phyloP scores from a whole-genome alignment of 2,329 filamentous ascomycete species.

The Paracoccidioides brasiliensis region DNA sequence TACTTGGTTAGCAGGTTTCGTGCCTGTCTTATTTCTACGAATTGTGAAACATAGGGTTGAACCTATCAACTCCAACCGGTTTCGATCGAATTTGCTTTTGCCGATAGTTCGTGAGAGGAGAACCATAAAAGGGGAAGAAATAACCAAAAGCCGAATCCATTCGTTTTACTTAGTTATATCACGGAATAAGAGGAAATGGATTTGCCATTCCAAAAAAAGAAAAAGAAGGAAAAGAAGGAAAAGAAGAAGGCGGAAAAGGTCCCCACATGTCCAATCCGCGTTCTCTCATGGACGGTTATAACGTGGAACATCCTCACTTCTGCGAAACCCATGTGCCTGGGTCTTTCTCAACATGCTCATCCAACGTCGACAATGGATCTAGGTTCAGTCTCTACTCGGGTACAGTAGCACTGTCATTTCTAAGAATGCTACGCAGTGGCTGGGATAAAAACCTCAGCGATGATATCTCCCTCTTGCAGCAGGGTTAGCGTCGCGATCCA shows the following conservation, averaged over 20 bases:
- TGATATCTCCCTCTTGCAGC: not conserved
- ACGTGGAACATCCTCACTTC: not conserved
- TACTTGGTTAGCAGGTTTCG: too few relatives aligned
- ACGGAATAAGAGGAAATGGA: too few relatives aligned
- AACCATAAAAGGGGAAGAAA: too few relatives aligned
- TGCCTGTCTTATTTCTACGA: too few relatives aligned
- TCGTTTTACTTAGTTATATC: too few relatives aligned
- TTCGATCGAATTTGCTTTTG: not conserved
- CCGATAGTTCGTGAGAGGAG: not conserved
- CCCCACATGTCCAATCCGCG: not conserved
- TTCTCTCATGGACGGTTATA: not conserved
- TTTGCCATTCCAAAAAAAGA: not conserved
- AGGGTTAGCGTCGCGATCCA: not conserved
- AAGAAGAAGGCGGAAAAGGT: too few relatives aligned
- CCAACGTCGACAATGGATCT: not conserved
- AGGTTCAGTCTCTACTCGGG: not conserved
- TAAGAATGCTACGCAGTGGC: not conserved
- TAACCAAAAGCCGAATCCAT: too few relatives aligned
- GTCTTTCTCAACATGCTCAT: not conserved
- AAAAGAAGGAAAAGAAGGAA: not conserved
- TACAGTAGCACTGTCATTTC: not conserved
- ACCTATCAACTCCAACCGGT: not conserved
- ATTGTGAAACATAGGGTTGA: not conserved
- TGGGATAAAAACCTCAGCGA: not conserved
- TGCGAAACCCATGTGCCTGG: not conserved